Evolutionary conservation across 331 rosid species (phyloP).

Genomic region (Quercus lobata): DNA sequence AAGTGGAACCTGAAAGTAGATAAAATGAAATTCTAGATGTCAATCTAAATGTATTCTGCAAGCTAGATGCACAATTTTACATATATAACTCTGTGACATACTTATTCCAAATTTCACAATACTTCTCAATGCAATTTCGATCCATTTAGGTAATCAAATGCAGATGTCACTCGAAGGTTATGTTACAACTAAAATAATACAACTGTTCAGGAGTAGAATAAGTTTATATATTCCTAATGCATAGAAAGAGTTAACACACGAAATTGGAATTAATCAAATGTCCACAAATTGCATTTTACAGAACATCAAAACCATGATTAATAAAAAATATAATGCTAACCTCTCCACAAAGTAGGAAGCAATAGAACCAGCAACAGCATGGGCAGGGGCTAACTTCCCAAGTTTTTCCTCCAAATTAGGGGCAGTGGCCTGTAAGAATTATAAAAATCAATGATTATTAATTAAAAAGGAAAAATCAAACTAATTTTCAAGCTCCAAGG

Average conservation of each 20-base stretch:
- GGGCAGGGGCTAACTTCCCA: slow-evolving; percentile 80
- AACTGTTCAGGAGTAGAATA: not conserved
- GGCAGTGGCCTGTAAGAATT: slow-evolving; percentile 66
- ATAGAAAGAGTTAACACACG: slow-evolving; percentile 5
- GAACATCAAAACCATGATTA: not conserved
- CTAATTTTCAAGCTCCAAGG: not conserved
- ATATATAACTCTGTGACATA: not conserved
- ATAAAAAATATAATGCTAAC: slow-evolving; percentile 26
- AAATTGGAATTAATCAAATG: slow-evolving; percentile 2
- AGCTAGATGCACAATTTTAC: not conserved
- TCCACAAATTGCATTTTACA: not conserved
- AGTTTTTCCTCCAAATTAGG: slow-evolving; percentile 81
- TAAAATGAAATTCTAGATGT: not conserved
- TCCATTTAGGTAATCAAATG: slow-evolving; percentile 5
- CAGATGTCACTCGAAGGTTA: slow-evolving; percentile 1
- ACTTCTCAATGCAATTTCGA: not conserved
- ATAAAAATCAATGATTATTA: not conserved
- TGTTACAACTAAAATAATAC: not conserved
- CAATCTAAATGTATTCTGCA: not conserved
- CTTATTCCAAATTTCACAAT: not conserved
- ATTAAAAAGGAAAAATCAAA: not conserved
- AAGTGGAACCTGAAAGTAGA: slow-evolving; percentile 52
- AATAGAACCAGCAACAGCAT: slow-evolving; percentile 75
- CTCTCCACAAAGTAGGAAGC: slow-evolving; percentile 77
- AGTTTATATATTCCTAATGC: not conserved